phyloP scores from a whole-genome alignment of 2,329 filamentous ascomycete genomes.

The Aspergillus sp. region DNA sequence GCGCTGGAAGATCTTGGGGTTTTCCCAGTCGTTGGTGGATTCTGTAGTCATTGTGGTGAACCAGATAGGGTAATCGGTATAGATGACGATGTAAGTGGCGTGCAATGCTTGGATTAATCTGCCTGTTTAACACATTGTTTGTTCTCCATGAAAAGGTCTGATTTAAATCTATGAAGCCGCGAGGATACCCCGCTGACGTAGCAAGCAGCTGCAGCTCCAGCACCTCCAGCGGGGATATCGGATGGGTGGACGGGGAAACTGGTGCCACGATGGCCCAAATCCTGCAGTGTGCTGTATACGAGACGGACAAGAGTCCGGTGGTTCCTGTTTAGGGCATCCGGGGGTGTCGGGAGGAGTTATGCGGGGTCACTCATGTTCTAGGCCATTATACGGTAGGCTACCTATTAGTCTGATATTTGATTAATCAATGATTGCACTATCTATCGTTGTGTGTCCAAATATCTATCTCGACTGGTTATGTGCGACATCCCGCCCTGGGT shows the following conservation, averaged over 20 bases:
- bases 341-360: not conserved
- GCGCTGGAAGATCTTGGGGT: slow-evolving; percentile 47
- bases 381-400: too few relatives aligned
- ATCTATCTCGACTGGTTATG: too few relatives aligned
- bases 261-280: not conserved
- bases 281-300: not conserved
- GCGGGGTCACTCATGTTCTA: too few relatives aligned
- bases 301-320: not conserved
- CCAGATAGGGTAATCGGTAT: too few relatives aligned
- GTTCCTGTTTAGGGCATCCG: not conserved
- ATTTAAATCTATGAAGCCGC: not conserved
- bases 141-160: not conserved
- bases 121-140: too few relatives aligned
- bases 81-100: too few relatives aligned
- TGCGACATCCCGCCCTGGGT: too few relatives aligned
- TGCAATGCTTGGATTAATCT: too few relatives aligned
- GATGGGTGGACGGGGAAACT: not conserved
- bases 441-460: too few relatives aligned
- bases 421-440: too few relatives aligned
- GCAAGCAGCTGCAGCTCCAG: not conserved
- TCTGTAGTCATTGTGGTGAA: too few relatives aligned
- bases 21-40: slow-evolving; percentile 12
- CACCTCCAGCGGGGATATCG: not conserved
- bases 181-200: not conserved
- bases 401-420: too few relatives aligned